A percentile compares a stretch with the other conserved stretches of the same genome.
Conservation (phyloP, 768 basidiomycete species). For the Kwoniella sp. region DNA sequence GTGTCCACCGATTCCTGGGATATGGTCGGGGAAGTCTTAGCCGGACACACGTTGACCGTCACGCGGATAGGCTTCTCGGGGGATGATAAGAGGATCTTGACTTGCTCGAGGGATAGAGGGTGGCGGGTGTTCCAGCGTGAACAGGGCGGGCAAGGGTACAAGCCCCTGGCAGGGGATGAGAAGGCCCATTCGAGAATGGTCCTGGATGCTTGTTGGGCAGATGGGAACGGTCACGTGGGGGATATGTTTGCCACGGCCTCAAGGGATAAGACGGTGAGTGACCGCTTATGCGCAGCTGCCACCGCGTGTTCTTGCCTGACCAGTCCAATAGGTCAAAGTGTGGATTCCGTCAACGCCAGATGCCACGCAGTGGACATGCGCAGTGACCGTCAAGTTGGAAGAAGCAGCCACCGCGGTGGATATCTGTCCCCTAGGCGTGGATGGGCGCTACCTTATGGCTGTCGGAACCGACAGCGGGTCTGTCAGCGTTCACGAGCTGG, state of each 20-base stretch:
- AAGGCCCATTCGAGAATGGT: slow-evolving; percentile 89
- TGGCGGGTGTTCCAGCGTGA: slow-evolving; percentile 74
- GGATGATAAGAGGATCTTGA: slow-evolving; percentile 70
- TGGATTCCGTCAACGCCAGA: slow-evolving; percentile 58
- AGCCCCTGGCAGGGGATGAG: slow-evolving; percentile 60
- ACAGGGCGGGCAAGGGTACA: slow-evolving; percentile 55
- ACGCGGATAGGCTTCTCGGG: slow-evolving; percentile 86
- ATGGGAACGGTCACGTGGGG: slow-evolving; percentile 53
- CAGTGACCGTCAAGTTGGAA: slow-evolving; percentile 62
- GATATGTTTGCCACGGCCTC: slow-evolving; percentile 87
- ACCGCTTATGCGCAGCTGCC: slow-evolving; percentile 9
- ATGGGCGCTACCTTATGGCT: slow-evolving; percentile 61
- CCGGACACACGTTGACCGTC: slow-evolving; percentile 82
- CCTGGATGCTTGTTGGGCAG: slow-evolving; percentile 89
- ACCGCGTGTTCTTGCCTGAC: background rate
- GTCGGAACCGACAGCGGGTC: slow-evolving; percentile 80
- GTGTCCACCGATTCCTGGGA: slow-evolving; percentile 70
- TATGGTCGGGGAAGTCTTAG: slow-evolving; percentile 65
- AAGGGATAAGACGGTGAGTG: slow-evolving; percentile 80
- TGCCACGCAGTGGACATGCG: slow-evolving; percentile 56
- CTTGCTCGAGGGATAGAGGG: slow-evolving; percentile 84
- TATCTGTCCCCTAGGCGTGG: slow-evolving; percentile 58
- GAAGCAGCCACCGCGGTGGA: slow-evolving; percentile 82
- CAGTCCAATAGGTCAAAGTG: slow-evolving; percentile 67
- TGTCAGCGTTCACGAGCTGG: slow-evolving; percentile 61